Evolutionary conservation across 1,139 yeast genomes (phyloP), one percentile per base, ranked within the genome.

Genomic region (Scheffersomyces lignicola): DNA sequence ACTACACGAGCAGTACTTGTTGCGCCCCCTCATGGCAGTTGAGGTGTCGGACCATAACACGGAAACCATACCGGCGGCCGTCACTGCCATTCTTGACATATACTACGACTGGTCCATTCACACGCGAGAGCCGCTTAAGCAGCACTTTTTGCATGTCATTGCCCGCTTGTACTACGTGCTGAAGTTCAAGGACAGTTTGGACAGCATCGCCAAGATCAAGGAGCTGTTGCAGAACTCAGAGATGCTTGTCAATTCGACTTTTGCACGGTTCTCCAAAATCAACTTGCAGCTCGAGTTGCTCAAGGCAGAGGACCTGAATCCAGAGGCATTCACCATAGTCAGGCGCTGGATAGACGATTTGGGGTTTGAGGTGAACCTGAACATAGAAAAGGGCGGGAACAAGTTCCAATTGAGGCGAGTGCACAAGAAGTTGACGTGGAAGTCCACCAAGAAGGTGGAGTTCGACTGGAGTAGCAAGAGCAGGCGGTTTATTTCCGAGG

Each of bases 31-130:
- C 12, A 47, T 69, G 18, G 50, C 55, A 32, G 59, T 69, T 15
- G 49, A 69, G 22, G 53, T 69, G 2, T 47, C 65, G 3, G 83
- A 82, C 42, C 94, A 95, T 0, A 84, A 82, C 32, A 9, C 29
- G 11, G 26, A 23, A 9, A 23, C 6, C 8, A 15, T 26, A 15
- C n/a, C 3, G 4, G 6, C 7, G 10, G 5, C 7, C 10, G 18
- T 26, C 6, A 15, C n/a, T 7, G 7, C 10, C 8, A 26, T 26
- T 4, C n/a, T 26, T n/a, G 12, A 78, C 36, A 69, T 85, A 9
- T 77, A 85, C 43, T 57, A 68, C 18, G 71, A 73, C 27, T 88
- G 96, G 96, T 69, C 85, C 1, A 65, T 67, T 21, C 72, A 49
- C 16, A 55, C 42, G 3, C 24, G 36, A 3, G 18, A 15, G n/a